These are phyloP conservation scores for Rostrohypoxylon terebratum DNA, from an alignment of 495 filamentous ascomycete genomes.

Conservation along the genomic window DNA sequence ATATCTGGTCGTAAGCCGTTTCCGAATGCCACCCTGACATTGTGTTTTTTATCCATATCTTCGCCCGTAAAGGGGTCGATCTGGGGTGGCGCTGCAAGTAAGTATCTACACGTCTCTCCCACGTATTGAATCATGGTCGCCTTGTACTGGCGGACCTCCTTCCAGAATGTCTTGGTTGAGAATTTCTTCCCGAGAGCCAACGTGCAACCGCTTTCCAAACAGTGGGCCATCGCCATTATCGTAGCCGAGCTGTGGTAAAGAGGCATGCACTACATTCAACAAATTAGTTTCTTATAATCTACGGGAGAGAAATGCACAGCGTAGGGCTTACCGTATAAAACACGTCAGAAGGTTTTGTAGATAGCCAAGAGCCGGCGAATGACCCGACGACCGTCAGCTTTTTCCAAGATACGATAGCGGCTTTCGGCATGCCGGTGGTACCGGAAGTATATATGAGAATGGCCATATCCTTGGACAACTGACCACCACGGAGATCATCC, in stretches of 20 bases:
- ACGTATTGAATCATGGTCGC: slow-evolving; percentile 95
- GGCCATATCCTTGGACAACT: slow-evolving; percentile 68
- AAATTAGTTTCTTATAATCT: neutral
- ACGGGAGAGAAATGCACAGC: neutral
- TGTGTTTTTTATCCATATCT: slow-evolving; percentile 81
- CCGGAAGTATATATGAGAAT: slow-evolving; percentile 87
- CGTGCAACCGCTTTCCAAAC: slow-evolving; percentile 70
- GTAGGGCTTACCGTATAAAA: slow-evolving; percentile 78
- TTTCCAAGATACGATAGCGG: slow-evolving; percentile 83
- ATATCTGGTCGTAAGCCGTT: slow-evolving; percentile 95
- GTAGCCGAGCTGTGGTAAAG: slow-evolving; percentile 90
- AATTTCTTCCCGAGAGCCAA: slow-evolving; percentile 83
- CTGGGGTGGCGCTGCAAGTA: slow-evolving; percentile 77
- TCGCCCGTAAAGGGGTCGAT: slow-evolving; percentile 73
- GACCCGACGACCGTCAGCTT: slow-evolving; percentile 68
- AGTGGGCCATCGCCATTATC: slow-evolving; percentile 73
- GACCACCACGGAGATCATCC: slow-evolving; percentile 68
- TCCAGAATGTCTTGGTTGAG: slow-evolving; percentile 84
- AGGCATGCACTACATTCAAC: slow-evolving; percentile 77
- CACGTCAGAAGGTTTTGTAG: slow-evolving; percentile 69
- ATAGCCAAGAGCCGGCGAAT: slow-evolving; percentile 69
- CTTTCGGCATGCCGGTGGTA: slow-evolving; percentile 92
- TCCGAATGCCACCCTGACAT: slow-evolving; percentile 83
- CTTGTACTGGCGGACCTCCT: slow-evolving; percentile 75
- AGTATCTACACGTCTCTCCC: slow-evolving; percentile 92